A percentile compares a stretch with the other conserved stretches of the same genome.
phyloP scores from a whole-genome alignment of 2,329 filamentous ascomycete species.

The Pleurostoma richardsiae region DNA sequence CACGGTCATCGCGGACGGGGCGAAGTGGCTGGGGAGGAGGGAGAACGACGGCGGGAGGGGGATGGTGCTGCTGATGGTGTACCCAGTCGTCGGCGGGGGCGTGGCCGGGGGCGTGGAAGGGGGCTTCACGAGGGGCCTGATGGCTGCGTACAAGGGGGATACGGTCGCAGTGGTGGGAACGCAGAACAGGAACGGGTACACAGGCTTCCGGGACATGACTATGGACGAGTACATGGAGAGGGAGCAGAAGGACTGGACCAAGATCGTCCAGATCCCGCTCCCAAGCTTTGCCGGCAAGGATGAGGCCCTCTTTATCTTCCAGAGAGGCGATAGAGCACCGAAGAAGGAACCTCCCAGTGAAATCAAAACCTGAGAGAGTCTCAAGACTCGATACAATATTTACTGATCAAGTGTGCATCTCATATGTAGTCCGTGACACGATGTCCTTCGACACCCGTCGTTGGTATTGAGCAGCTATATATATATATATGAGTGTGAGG shows the following conservation, averaged over 20 bases:
- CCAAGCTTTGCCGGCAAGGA: conserved; percentile 75
- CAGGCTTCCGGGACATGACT: conserved; percentile 57
- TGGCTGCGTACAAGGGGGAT: conserved; percentile 58
- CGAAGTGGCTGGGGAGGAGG: conserved; percentile 44
- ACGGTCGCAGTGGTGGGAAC: conserved; percentile 69
- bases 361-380: too few species aligned
- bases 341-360: not conserved
- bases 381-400: too few species aligned
- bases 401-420: too few species aligned
- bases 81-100: conserved; percentile 62
- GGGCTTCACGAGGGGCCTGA: conserved; percentile 58
- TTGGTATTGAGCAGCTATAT: too few species aligned
- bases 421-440: too few species aligned
- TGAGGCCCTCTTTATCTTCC: conserved; percentile 67
- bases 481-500: too few species aligned
- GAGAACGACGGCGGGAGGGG: conserved; percentile 42
- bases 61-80: conserved; percentile 63
- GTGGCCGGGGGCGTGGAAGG: conserved; percentile 60
- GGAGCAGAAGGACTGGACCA: conserved; percentile 53
- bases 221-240: conserved; percentile 62
- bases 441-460: too few species aligned
- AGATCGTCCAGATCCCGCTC: conserved; percentile 59
- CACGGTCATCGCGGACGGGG: conserved; percentile 58
- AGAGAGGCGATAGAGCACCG: conserved; percentile 34
- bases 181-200: conserved; percentile 71